Evolutionary conservation across 192 early-diverging fungal species (phyloP).

Genomic region (Ambispora gerdemannii): DNA sequence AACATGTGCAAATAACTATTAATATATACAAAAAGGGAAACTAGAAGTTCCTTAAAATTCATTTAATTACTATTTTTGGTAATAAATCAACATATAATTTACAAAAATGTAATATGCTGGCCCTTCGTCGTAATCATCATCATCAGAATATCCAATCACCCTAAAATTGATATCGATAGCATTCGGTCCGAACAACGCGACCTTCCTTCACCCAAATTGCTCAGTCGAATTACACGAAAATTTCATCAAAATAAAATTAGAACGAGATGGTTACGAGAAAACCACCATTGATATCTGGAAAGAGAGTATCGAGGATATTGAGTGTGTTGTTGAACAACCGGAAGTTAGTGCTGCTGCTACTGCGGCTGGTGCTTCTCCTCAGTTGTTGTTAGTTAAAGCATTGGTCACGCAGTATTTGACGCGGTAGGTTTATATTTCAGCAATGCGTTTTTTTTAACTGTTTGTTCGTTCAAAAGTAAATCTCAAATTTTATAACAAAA

Average conservation of each 20-base stretch:
- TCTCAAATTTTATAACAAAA: too few species aligned
- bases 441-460: too few species aligned
- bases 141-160: conserved; percentile 37
- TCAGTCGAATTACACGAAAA: conserved; percentile 36
- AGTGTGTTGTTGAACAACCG: conserved; percentile 32
- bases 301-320: conserved; percentile 37
- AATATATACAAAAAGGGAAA: too few species aligned
- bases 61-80: too few species aligned
- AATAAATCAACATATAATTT: too few species aligned
- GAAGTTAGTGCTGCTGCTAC: too few species aligned
- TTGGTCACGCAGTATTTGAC: conserved; percentile 34
- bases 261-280: conserved; percentile 31
- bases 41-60: too few species aligned
- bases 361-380: conserved; percentile 35
- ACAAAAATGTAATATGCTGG: too few species aligned
- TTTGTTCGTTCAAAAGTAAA: too few species aligned
- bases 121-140: too few species aligned
- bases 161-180: conserved; percentile 39
- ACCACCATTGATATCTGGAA: conserved; percentile 43
- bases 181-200: conserved; percentile 37
- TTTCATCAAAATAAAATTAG: conserved; percentile 38
- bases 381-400: conserved; percentile 35
- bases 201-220: conserved; percentile 40
- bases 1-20: too few species aligned
- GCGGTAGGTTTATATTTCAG: too few species aligned